phyloP scores from a whole-genome alignment of 345 rosid genomes.

The Tarenaya hassleriana region DNA sequence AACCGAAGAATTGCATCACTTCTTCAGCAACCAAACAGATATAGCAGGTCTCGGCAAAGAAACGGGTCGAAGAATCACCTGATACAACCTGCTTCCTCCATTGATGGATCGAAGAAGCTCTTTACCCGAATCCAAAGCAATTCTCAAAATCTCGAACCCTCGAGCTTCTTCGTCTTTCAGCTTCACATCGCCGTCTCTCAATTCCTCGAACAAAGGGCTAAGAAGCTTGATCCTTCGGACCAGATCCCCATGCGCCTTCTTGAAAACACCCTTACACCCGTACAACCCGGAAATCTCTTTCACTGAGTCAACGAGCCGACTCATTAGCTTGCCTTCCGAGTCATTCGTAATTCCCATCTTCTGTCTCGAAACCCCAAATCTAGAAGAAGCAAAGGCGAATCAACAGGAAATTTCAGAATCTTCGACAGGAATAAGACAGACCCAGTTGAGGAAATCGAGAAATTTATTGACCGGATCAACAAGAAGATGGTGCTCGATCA shows the following conservation, averaged over 20 bases:
- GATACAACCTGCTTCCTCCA: conserved; percentile 76
- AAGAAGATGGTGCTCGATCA: no score
- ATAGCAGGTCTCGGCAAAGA: background rate
- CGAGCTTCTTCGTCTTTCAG: conserved; percentile 35
- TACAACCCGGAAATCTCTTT: conserved; percentile 62
- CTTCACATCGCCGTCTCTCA: conserved; percentile 41
- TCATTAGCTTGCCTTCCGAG: conserved; percentile 35
- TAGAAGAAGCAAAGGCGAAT: conserved; percentile 1
- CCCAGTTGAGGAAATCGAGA: conserved; percentile 19
- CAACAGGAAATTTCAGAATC: background rate
- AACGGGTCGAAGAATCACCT: conserved; percentile 36
- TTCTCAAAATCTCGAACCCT: conserved; percentile 46
- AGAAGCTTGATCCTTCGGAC: conserved; percentile 85
- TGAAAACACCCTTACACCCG: conserved; percentile 48
- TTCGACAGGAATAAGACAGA: conserved; percentile 10
- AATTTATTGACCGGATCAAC: background rate
- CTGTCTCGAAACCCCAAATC: conserved; percentile 1
- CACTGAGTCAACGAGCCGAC: conserved; percentile 46
- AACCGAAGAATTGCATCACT: conserved; percentile 3
- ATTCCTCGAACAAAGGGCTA: conserved; percentile 92
- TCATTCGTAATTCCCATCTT: conserved; percentile 36
- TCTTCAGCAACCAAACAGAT: conserved; percentile 25
- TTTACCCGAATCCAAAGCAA: conserved; percentile 57
- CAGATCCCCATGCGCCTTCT: conserved; percentile 71
- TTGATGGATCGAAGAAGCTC: conserved; percentile 52